phyloP scores from a whole-genome alignment of 2,329 filamentous ascomycete genomes.

The Onygenales sp. region DNA sequence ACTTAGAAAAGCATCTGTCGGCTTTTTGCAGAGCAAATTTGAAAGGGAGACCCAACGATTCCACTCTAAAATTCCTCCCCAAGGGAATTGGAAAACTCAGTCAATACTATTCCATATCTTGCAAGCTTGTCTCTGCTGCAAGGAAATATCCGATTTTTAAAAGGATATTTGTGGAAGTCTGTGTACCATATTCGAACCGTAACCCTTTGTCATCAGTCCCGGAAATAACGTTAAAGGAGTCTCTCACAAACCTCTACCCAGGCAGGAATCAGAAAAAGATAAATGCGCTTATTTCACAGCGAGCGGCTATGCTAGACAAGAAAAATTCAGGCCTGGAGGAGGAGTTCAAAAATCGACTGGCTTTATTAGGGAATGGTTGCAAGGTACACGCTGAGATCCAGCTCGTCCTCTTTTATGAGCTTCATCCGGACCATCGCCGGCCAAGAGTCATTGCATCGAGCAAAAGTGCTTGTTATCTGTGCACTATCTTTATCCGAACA shows the following conservation, averaged over 20 bases:
- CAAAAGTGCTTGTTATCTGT: background rate
- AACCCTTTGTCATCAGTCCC: too few species aligned
- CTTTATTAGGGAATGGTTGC: background rate
- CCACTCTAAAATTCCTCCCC: background rate
- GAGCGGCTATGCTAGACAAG: background rate
- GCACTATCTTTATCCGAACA: background rate
- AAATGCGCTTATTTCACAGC: background rate
- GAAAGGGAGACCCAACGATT: background rate
- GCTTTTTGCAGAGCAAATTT: background rate
- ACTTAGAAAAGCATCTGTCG: background rate
- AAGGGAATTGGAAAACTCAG: background rate
- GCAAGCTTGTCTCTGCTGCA: background rate
- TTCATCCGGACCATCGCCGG: background rate
- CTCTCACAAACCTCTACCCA: background rate
- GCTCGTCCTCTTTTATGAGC: background rate
- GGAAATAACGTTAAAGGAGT: background rate
- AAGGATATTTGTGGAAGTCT: background rate
- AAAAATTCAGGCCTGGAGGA: background rate
- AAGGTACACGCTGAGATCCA: background rate
- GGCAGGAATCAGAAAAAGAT: background rate
- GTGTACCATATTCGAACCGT: background rate
- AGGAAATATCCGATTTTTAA: background rate
- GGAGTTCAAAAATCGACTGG: background rate
- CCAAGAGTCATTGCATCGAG: background rate
- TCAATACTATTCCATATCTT: background rate